Evolutionary conservation across 345 rosid genomes (phyloP), one percentile per base, ranked within the genome.

Genomic region (Brassica napus): DNA sequence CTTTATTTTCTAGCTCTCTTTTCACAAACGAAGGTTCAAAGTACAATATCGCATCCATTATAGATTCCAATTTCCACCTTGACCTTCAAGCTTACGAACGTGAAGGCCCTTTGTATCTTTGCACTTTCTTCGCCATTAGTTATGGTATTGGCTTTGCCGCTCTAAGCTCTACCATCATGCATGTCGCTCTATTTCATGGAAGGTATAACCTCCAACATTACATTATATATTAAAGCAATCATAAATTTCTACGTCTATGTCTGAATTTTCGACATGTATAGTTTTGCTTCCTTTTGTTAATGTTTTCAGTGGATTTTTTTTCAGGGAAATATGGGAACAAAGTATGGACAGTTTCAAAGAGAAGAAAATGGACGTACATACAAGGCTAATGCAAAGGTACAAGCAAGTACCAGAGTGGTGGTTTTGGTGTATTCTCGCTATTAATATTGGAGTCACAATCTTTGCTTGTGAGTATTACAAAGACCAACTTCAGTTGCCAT

Each of bases 91-190:
- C 97, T 0, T 95, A 95, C 54, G 88, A 91, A 54, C 82, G 83
- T 44, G 83, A 91, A 87, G 99, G 99, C 11, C 92, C 89, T 34
- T 91, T 95, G 44, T 91, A 91, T 65, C 89, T 95, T 49, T 84
- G 93, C 85, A 93, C 94, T 2, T 91, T 95, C 70, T 93, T 95
- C 30, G 97, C 97, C 60, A 83, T 93, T 83, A 90, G 86, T 39
- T 93, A 95, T 9, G 98, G 99, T 54, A 87, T 93, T 68, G 97
- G 97, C 10, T 95, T 95, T 66, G 99, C 98, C 15, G 88, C 97
- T 7, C 85, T 95, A 2, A 87, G 97, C 4, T 94, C 99, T 16
- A 93, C 99, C 3, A 65, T 91, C 52, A 88, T 90, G 11, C 98
- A 95, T 57, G 99, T 93, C 3, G 86, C 86, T 1, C 85, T 95